Evolutionary conservation across 2,329 filamentous ascomycete species (phyloP).

Genomic region (Monilinia polystroma): DNA sequence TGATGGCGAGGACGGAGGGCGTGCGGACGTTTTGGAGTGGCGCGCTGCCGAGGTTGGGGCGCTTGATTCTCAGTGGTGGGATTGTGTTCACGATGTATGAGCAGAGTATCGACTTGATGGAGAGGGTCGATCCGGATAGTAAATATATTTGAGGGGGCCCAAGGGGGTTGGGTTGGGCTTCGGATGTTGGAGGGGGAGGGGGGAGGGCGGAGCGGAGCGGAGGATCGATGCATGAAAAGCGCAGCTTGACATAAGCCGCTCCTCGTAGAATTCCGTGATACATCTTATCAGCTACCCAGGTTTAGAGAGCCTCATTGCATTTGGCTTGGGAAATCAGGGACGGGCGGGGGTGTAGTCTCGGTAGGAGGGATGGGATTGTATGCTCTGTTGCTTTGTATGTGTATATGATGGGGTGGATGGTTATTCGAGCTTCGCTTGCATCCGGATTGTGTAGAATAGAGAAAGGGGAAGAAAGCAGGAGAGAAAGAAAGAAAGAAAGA

Average conservation of each 20-base stretch:
- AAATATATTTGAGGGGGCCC: conserved; percentile 64
- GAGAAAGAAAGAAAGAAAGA: no score
- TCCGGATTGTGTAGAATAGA: not conserved
- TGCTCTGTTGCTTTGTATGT: not conserved
- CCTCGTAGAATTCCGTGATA: conserved; percentile 14
- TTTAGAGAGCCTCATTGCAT: not conserved
- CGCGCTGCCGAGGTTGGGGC: conserved; percentile 78
- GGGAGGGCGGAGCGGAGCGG: no score
- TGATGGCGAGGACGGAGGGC: conserved; percentile 88
- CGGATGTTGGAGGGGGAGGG: no score
- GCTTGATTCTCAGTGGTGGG: conserved; percentile 86
- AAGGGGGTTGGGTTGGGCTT: not conserved
- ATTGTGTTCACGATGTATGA: conserved; percentile 99
- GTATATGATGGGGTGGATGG: not conserved
- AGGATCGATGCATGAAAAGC: not conserved
- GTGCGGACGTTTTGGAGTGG: conserved; percentile 92
- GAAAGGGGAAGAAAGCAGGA: no score
- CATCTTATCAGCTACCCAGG: not conserved
- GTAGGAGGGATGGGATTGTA: conserved; percentile 3
- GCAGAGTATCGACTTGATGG: conserved; percentile 89
- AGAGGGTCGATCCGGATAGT: conserved; percentile 75
- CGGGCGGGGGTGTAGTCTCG: not conserved
- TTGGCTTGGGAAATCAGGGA: not conserved
- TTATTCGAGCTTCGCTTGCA: not conserved
- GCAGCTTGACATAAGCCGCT: not conserved